Evolutionary conservation across 495 filamentous ascomycete species (phyloP).

Genomic region (Neurospora tetrasperma): DNA sequence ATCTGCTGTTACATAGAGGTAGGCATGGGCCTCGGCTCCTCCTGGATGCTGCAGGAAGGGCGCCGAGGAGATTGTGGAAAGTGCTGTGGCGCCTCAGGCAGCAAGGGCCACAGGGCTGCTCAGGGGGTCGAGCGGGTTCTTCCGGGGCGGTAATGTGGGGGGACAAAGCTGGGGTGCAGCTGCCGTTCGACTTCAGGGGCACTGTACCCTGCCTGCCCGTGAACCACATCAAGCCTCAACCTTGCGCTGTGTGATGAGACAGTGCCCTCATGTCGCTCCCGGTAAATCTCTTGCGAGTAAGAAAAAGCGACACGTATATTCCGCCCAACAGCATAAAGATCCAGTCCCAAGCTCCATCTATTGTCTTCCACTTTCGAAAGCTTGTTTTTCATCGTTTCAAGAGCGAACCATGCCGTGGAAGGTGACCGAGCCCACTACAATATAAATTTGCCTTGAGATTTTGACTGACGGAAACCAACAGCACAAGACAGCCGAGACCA

Average conservation of each 20-base stretch:
- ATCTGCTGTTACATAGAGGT: neutral
- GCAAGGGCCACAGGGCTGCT: neutral
- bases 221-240: neutral
- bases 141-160: neutral
- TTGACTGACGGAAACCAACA: neutral
- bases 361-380: neutral
- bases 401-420: neutral
- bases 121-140: neutral
- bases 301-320: neutral
- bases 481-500: neutral
- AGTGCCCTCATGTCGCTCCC: too few species aligned
- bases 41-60: neutral
- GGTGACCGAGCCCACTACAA: neutral
- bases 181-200: neutral
- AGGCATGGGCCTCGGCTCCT: neutral
- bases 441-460: neutral
- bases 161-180: neutral
- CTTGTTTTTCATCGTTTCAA: neutral
- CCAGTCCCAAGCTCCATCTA: neutral
- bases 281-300: too few species aligned
- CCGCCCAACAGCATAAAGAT: neutral
- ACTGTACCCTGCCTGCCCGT: neutral
- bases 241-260: neutral
- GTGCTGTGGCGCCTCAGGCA: neutral
- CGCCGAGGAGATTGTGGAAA: neutral